Percentiles rank a stretch among this genome's conserved stretches.
These are phyloP conservation scores for Geum urbanum DNA, from an alignment of 306 rosid species.

Conservation along the genomic window DNA sequence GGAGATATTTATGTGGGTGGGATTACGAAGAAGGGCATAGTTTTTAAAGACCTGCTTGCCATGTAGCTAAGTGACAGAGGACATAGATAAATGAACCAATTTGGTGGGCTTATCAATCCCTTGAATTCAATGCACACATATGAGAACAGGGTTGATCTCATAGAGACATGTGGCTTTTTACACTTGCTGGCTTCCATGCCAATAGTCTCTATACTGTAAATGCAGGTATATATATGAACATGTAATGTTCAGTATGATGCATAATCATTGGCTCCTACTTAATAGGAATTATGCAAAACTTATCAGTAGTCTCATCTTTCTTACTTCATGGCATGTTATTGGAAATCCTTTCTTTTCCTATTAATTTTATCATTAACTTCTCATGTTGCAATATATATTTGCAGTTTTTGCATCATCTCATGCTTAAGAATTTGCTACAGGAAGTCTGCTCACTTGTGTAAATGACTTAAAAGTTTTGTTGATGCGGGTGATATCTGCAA, in stretches of 20 bases:
- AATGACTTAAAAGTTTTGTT: constrained; percentile 56
- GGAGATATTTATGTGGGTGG: background rate
- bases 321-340: background rate
- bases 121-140: background rate
- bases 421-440: constrained; percentile 47
- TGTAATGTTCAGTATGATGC: background rate
- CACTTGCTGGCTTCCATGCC: background rate
- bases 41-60: background rate
- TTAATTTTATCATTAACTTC: background rate
- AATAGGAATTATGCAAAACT: background rate
- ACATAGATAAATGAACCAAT: background rate
- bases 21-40: background rate
- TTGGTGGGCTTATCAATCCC: background rate
- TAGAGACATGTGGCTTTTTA: background rate
- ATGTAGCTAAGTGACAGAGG: background rate
- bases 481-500: constrained; percentile 41
- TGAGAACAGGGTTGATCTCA: background rate
- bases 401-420: constrained; percentile 6
- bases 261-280: background rate
- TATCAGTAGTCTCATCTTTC: background rate
- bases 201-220: background rate
- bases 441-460: constrained; percentile 61
- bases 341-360: background rate
- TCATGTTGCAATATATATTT: constrained; percentile 9
- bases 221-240: background rate